A percentile compares a stretch with the other conserved stretches of the same genome.
phyloP scores from a whole-genome alignment of 371 early-diverging fungal species.

The Parasitella parasitica region DNA sequence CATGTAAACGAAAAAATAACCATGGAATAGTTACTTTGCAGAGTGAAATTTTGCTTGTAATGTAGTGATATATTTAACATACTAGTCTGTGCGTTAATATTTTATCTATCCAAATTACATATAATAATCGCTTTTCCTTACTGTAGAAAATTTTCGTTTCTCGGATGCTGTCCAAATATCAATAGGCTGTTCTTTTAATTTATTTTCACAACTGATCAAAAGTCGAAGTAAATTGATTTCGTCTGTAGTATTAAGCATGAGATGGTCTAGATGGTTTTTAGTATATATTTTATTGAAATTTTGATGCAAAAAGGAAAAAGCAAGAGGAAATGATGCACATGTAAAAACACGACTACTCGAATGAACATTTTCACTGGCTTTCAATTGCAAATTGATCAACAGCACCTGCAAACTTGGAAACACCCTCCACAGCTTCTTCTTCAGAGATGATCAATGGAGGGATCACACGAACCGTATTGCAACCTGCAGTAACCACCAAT shows the following conservation, averaged over 20 bases:
- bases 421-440: conserved; percentile 68
- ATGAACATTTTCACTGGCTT: background rate
- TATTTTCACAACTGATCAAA: conserved; percentile 33
- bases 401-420: conserved; percentile 65
- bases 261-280: background rate
- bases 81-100: conserved; percentile 8
- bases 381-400: conserved; percentile 48
- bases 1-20: background rate
- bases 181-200: conserved; percentile 19
- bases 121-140: conserved; percentile 9
- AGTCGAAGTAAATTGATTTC: conserved; percentile 38
- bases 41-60: background rate
- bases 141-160: conserved; percentile 37
- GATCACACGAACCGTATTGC: conserved; percentile 86
- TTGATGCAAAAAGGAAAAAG: background rate
- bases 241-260: conserved; percentile 21
- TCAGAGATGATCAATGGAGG: conserved; percentile 80
- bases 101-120: background rate
- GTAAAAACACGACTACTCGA: background rate
- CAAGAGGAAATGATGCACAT: conserved; percentile 1
- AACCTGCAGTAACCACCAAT: conserved; percentile 85
- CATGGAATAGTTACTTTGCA: background rate
- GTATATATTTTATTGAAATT: background rate
- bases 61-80: conserved; percentile 13
- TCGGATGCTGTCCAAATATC: conserved; percentile 35